Conservation (phyloP, 768 basidiomycete genomes). For the Leucogyrophana mollusca region DNA sequence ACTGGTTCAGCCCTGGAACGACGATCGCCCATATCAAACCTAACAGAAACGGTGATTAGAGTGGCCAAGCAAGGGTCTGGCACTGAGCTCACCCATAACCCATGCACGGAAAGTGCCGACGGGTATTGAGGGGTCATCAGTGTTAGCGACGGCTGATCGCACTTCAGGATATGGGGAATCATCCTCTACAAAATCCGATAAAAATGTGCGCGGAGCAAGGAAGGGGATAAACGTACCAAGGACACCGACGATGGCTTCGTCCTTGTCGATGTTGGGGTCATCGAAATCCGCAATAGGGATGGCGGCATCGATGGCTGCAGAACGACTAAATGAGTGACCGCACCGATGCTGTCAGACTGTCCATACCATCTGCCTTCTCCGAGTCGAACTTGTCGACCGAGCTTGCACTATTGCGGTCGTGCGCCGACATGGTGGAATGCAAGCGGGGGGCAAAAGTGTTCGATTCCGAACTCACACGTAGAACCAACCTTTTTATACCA, state of each 20-base stretch:
- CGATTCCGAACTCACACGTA: no score
- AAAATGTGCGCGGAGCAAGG: background rate
- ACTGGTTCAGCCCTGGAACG: constrained; percentile 67
- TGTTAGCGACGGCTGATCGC: constrained; percentile 64
- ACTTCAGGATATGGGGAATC: constrained; percentile 80
- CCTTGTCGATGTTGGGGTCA: constrained; percentile 46
- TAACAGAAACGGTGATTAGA: background rate
- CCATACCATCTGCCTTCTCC: no score
- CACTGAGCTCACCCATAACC: constrained; percentile 38
- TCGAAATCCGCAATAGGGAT: constrained; percentile 33
- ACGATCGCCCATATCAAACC: constrained; percentile 48
- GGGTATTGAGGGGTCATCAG: constrained; percentile 61
- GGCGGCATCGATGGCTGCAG: background rate
- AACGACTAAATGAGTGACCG: no score
- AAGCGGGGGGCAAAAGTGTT: no score
- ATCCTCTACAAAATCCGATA: constrained; percentile 34
- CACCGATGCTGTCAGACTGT: no score
- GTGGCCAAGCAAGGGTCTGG: background rate
- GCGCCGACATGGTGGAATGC: no score
- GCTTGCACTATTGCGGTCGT: no score
- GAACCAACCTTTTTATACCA: no score
- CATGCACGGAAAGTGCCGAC: constrained; percentile 53
- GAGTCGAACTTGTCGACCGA: no score
- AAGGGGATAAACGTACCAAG: background rate
- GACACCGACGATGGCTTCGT: constrained; percentile 17